Base-by-base conservation (phyloP, 306 rosid genomes). In the Notholithocarpus densiflorus region DNA sequence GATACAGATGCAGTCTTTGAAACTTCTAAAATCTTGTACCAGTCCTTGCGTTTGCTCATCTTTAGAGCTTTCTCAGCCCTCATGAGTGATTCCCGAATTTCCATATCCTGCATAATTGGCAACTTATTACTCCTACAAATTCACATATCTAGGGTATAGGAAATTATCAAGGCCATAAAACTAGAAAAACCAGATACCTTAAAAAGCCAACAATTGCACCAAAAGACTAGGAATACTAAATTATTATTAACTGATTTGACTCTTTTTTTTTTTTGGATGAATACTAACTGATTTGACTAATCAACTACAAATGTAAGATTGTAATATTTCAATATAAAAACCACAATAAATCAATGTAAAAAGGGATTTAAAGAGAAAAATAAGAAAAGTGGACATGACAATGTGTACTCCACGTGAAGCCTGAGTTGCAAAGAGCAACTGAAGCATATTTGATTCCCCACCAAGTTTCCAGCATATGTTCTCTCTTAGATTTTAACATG, bases 41-140 rank as follows among this genome's bases (percentile, higher is more conserved):
- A 93, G 81, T 96, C 99, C 79, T 93, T 96, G 80, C 99, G 97
- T 84, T 93, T 91, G 96, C 99, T 96, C 82, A 96, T 90, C 90
- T 96, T 96, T 43, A 96, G 84, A 74, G 98, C 96, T 88, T 93
- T 96, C 84, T 96, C 98, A 0, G 99, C 99, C 83, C 89, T 91
- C 94, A 90, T 88, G 20, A 88, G 70, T 68, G 86, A 77, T 84
- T 96, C 98, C 62, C 99, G 93, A 80, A 96, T 91, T 78, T 89
- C 88, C 96, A 84, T 90, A 81, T 96, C 99, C 99, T 96, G 90
- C 81, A 84, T 55, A 80, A 76, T 54, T 56, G 71, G 86, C 57
- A 75, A 73, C 32, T 27, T 56, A 66, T 51, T 71, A 62, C 74
- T 79, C 74, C 82, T 37, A 17, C 55, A 37, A 52, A 61, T 71